Conservation (phyloP, 345 rosid species). For the Rhodamnia argentea region DNA sequence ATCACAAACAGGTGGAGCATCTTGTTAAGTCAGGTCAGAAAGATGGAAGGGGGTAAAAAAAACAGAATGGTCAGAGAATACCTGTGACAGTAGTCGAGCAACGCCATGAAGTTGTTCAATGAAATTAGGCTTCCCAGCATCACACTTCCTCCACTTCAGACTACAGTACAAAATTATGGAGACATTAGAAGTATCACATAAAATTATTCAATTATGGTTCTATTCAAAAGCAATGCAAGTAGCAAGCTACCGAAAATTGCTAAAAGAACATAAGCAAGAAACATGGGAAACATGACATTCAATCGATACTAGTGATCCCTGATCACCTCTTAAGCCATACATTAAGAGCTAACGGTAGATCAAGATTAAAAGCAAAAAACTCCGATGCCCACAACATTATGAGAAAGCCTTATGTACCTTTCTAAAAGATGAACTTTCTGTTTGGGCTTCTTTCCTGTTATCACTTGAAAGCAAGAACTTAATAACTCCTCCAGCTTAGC, state of each 20-base stretch:
- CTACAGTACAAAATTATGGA: slow-evolving; percentile 14
- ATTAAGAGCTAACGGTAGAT: background rate
- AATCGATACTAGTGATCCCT: background rate
- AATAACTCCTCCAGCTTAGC: slow-evolving; percentile 51
- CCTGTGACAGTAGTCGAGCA: slow-evolving; percentile 79
- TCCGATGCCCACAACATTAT: background rate
- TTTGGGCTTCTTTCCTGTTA: slow-evolving; percentile 46
- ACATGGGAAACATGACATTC: background rate
- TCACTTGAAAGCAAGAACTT: slow-evolving; percentile 58
- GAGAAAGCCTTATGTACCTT: slow-evolving; percentile 25
- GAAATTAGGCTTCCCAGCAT: slow-evolving; percentile 48
- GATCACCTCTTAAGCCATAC: background rate
- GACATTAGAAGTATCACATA: background rate
- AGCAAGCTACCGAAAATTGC: background rate
- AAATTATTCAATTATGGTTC: background rate
- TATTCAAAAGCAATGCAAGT: background rate
- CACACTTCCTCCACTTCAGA: slow-evolving; percentile 61
- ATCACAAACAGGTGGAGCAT: background rate
- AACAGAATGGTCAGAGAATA: background rate
- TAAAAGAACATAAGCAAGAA: background rate
- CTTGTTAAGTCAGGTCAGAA: background rate
- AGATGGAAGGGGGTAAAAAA: background rate
- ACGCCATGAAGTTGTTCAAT: slow-evolving; percentile 70
- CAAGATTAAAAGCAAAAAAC: background rate
- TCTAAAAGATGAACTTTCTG: slow-evolving; percentile 72